phyloP scores from a whole-genome alignment of 1,284 basidiomycete genomes.

The Ustilago hordei region DNA sequence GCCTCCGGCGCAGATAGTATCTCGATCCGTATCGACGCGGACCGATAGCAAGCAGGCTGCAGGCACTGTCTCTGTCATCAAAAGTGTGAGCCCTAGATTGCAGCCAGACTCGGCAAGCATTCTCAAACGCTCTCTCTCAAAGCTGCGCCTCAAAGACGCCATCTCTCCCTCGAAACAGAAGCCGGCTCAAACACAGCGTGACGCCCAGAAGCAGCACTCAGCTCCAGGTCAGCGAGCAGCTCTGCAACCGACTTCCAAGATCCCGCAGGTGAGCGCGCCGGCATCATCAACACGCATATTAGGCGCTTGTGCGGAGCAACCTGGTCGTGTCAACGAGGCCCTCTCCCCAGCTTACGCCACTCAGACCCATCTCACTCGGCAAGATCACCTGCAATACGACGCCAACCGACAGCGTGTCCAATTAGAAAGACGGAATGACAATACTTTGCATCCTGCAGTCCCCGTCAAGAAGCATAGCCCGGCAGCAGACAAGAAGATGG shows the following conservation, averaged over 20 bases:
- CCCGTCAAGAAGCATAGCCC: slow-evolving; percentile 3
- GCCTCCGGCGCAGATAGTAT: background rate
- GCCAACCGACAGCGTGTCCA: slow-evolving; percentile 3
- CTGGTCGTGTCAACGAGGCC: slow-evolving; percentile 18
- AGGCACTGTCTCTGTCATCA: slow-evolving; percentile 1
- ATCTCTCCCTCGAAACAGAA: slow-evolving; percentile 20
- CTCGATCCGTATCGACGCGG: slow-evolving; percentile 24
- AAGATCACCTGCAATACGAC: background rate
- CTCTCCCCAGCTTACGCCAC: slow-evolving; percentile 1
- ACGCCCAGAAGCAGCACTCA: background rate
- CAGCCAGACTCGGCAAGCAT: slow-evolving; percentile 12
- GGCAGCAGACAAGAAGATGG: slow-evolving; percentile 1
- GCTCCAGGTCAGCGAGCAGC: background rate
- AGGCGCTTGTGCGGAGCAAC: slow-evolving; percentile 8
- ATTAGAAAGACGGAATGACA: background rate
- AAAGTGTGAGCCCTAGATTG: slow-evolving; percentile 3
- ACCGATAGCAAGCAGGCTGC: slow-evolving; percentile 16
- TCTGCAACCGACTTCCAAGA: slow-evolving; percentile 17
- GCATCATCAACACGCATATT: slow-evolving; percentile 15
- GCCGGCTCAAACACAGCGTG: slow-evolving; percentile 2
- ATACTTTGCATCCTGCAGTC: background rate
- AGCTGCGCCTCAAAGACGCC: slow-evolving; percentile 32
- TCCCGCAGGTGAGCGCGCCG: slow-evolving; percentile 29
- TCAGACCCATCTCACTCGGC: background rate
- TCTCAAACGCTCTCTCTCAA: slow-evolving; percentile 37